Percentiles rank a stretch among this genome's conserved stretches.
phyloP scores from a whole-genome alignment of 2,329 filamentous ascomycete species.

The Trematosphaeria pertusa region DNA sequence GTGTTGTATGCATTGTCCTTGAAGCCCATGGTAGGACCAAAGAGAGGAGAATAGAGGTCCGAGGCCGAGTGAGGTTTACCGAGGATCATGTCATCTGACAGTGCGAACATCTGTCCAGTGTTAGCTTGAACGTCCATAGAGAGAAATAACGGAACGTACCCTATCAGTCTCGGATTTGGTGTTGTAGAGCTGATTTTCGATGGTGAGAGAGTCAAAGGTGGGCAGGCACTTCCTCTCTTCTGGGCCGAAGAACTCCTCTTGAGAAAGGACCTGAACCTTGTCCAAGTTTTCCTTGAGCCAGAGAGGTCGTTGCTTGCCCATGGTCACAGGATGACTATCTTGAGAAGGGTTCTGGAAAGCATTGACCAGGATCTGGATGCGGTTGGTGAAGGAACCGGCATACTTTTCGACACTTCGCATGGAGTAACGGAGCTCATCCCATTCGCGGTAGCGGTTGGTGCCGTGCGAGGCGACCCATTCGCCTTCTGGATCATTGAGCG shows the following conservation, averaged over 20 bases:
- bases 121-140: slow-evolving; percentile 4
- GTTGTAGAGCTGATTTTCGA: slow-evolving; percentile 54
- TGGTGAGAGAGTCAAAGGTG: slow-evolving; percentile 55
- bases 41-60: slow-evolving; percentile 54
- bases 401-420: slow-evolving; percentile 53
- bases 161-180: slow-evolving; percentile 50
- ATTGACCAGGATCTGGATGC: slow-evolving; percentile 55
- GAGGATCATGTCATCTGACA: slow-evolving; percentile 56
- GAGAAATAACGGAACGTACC: slow-evolving; percentile 16
- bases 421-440: slow-evolving; percentile 55
- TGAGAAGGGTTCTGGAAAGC: slow-evolving; percentile 34
- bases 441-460: slow-evolving; percentile 54
- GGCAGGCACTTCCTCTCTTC: slow-evolving; percentile 49
- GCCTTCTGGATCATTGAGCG: slow-evolving; percentile 51
- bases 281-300: slow-evolving; percentile 48
- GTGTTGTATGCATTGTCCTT: slow-evolving; percentile 54
- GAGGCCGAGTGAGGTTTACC: slow-evolving; percentile 52
- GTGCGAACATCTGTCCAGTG: slow-evolving; percentile 44
- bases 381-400: slow-evolving; percentile 51
- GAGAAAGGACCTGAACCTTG: slow-evolving; percentile 50
- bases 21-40: slow-evolving; percentile 53
- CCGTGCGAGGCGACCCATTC: slow-evolving; percentile 52
- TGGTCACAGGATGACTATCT: slow-evolving; percentile 11
- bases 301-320: slow-evolving; percentile 43
- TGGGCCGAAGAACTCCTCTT: slow-evolving; percentile 53